These are phyloP conservation scores for Linnemannia exigua DNA, from an alignment of 192 early-diverging fungal species.

Conservation along the genomic window DNA sequence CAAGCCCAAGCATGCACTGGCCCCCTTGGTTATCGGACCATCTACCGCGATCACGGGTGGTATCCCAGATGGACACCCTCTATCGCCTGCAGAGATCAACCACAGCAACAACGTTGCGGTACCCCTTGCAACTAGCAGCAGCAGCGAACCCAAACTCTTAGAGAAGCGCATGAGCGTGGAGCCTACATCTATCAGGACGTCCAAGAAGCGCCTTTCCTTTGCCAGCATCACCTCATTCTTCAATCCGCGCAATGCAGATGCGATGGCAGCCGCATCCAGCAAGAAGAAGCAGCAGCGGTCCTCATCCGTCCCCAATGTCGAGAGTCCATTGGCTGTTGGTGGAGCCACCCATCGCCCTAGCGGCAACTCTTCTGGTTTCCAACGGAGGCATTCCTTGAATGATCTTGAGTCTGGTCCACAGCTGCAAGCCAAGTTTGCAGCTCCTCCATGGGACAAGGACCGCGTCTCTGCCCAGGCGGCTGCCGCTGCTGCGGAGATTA, in stretches of 20 bases:
- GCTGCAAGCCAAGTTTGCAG: not conserved
- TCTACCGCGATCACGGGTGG: not conserved
- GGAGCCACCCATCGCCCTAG: too few relatives aligned
- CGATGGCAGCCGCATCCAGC: not conserved
- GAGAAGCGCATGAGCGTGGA: conserved; percentile 27
- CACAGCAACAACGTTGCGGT: not conserved
- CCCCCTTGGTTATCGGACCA: conserved; percentile 2
- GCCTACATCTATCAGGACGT: conserved; percentile 11
- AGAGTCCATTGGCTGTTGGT: conserved; percentile 25
- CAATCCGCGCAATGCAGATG: conserved; percentile 15
- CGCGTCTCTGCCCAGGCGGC: conserved; percentile 14
- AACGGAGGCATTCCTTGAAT: conserved; percentile 39
- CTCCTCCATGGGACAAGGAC: conserved; percentile 32
- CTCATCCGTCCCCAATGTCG: conserved; percentile 35
- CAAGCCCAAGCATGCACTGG: conserved; percentile 13
- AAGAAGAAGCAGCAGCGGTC: conserved; percentile 44
- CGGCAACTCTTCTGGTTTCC: conserved; percentile 25
- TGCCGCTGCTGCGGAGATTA: not conserved
- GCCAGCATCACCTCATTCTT: conserved; percentile 51
- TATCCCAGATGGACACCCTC: not conserved
- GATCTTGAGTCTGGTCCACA: conserved; percentile 10
- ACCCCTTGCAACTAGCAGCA: not conserved
- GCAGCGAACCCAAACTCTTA: not conserved
- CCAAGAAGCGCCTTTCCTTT: conserved; percentile 49
- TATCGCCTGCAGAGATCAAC: not conserved